phyloP scores from a whole-genome alignment of 2,329 filamentous ascomycete genomes.

The Apiospora malaysiana region DNA sequence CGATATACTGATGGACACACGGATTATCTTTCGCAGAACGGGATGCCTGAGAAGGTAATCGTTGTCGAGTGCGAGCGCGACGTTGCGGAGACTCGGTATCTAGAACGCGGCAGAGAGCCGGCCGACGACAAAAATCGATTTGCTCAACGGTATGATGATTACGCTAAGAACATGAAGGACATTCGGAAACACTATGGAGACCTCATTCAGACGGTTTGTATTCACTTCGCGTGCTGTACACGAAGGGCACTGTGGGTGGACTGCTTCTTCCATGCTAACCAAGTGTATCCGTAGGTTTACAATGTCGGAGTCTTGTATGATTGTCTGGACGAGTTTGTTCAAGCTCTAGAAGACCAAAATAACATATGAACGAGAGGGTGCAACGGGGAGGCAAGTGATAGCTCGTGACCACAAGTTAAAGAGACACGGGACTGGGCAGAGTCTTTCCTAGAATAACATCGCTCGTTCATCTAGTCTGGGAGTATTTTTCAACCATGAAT shows the following conservation, averaged over 20 bases:
- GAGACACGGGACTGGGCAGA: no score
- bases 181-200: constrained; percentile 27
- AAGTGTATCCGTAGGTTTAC: not conserved
- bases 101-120: constrained; percentile 24
- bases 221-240: no score
- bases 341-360: not conserved
- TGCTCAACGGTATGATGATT: constrained; percentile 28
- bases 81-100: not conserved
- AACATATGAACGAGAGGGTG: no score
- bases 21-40: not conserved
- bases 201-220: constrained; percentile 24
- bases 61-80: not conserved
- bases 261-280: not conserved
- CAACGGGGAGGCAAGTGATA: no score
- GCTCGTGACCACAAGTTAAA: no score
- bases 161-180: constrained; percentile 28
- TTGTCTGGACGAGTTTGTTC: no score
- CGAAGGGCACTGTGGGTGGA: no score
- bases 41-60: not conserved
- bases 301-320: no score
- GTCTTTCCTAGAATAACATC: no score
- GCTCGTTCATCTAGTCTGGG: no score
- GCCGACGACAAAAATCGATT: constrained; percentile 29
- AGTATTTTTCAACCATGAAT: no score
- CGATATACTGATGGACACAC: not conserved